These are phyloP conservation scores for Diddensiella caesifluorescens DNA, from an alignment of 805 yeast genomes.

Conservation along the genomic window DNA sequence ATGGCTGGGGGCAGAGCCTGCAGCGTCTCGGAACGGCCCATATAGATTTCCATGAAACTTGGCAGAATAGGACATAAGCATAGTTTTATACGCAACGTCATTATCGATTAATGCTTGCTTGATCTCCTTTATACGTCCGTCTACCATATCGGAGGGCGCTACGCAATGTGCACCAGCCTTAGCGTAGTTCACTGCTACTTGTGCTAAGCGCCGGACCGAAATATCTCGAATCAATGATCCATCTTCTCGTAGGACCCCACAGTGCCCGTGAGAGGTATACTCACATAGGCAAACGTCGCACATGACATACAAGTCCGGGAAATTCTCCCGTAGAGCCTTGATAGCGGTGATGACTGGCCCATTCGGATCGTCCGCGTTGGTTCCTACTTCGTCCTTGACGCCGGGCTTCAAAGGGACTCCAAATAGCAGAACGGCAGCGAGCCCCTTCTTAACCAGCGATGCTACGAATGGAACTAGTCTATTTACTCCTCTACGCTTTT, in stretches of 20 bases:
- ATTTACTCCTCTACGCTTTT: slow-evolving; percentile 80
- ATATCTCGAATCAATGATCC: slow-evolving; percentile 73
- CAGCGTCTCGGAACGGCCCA: slow-evolving; percentile 98
- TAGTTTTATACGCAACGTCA: slow-evolving; percentile 77
- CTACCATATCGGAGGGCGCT: slow-evolving; percentile 97
- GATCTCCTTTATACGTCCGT: slow-evolving; percentile 86
- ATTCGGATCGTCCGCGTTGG: slow-evolving; percentile 91
- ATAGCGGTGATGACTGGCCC: slow-evolving; percentile 90
- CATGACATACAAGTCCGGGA: slow-evolving; percentile 81
- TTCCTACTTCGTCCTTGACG: slow-evolving; percentile 73
- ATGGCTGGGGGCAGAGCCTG: slow-evolving; percentile 79
- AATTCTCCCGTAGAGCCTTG: slow-evolving; percentile 53
- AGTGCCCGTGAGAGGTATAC: slow-evolving; percentile 96
- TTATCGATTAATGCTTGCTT: slow-evolving; percentile 77
- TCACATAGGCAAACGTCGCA: slow-evolving; percentile 97
- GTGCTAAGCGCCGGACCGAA: slow-evolving; percentile 79
- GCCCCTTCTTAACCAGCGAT: slow-evolving; percentile 70
- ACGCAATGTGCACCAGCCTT: slow-evolving; percentile 93
- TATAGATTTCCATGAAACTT: slow-evolving; percentile 86
- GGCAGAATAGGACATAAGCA: slow-evolving; percentile 91
- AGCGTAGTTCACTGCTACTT: slow-evolving; percentile 93
- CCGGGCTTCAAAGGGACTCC: slow-evolving; percentile 82
- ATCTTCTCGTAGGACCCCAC: slow-evolving; percentile 85
- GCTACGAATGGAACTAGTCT: slow-evolving; percentile 67
- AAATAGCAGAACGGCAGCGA: slow-evolving; percentile 79